phyloP scores from a whole-genome alignment of 2,329 filamentous ascomycete genomes.

The Colletotrichum theobromicola region DNA sequence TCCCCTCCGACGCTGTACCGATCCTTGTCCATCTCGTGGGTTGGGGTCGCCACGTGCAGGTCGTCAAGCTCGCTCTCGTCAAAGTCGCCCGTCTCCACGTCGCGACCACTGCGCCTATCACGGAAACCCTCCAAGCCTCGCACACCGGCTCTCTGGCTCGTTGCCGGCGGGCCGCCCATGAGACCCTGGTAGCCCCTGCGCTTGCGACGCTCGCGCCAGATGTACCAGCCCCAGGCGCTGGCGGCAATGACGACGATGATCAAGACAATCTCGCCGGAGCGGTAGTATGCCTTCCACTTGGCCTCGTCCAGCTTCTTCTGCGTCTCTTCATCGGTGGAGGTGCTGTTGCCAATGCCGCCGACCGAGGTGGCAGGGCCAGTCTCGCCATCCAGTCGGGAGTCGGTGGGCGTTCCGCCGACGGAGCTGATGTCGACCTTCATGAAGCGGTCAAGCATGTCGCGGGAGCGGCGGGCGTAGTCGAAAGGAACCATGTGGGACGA shows the following conservation, averaged over 20 bases:
- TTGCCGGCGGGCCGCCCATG: conserved; percentile 38
- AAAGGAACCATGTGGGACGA: conserved; percentile 98
- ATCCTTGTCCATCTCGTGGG: conserved; percentile 42
- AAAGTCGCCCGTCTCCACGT: conserved; percentile 69
- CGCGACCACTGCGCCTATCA: conserved; percentile 49
- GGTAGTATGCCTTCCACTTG: conserved; percentile 87
- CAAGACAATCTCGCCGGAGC: conserved; percentile 84
- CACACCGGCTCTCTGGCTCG: conserved; percentile 31
- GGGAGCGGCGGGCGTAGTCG: conserved; percentile 82
- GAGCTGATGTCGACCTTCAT: conserved; percentile 89
- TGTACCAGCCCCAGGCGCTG: conserved; percentile 73
- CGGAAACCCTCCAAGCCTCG: conserved; percentile 50
- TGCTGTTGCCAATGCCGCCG: conserved; percentile 68
- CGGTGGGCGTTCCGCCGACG: conserved; percentile 80
- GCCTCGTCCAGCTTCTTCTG: conserved; percentile 79
- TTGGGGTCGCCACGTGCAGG: conserved; percentile 57
- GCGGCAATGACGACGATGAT: conserved; percentile 81
- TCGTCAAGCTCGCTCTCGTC: conserved; percentile 71
- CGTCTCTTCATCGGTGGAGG: conserved; percentile 68
- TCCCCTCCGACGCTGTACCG: conserved; percentile 63
- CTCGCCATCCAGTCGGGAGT: conserved; percentile 85
- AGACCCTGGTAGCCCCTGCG: conserved; percentile 60
- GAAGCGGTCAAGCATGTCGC: conserved; percentile 98
- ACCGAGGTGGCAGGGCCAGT: conserved; percentile 80
- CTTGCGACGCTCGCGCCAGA: conserved; percentile 67